These are phyloP conservation scores for Achaetomium macrosporum DNA, from an alignment of 2,329 filamentous ascomycete genomes.

Conservation along the genomic window DNA sequence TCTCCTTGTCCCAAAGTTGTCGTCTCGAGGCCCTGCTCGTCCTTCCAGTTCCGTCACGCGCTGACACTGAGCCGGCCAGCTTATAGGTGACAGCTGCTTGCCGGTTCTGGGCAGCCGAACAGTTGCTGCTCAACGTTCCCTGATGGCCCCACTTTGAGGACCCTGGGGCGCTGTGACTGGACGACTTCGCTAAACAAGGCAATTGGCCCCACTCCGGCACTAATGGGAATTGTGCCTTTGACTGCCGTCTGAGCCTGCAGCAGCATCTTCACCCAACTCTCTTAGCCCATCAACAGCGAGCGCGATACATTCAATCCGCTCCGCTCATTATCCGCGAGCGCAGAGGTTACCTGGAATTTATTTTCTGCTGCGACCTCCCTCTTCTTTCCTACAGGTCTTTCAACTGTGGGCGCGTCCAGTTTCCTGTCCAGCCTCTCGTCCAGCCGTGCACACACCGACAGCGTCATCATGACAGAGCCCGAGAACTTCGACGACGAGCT, in stretches of 20 bases:
- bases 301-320: too few species aligned
- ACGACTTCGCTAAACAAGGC: neutral
- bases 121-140: neutral
- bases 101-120: conserved; percentile 16
- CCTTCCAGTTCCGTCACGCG: neutral
- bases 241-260: neutral
- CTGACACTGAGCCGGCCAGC: neutral
- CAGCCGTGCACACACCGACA: too few species aligned
- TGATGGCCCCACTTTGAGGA: neutral
- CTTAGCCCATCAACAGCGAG: too few species aligned
- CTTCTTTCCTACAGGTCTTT: too few species aligned
- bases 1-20: neutral
- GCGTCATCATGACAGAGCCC: conserved; percentile 60
- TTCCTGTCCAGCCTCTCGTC: too few species aligned
- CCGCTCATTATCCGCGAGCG: too few species aligned
- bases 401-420: too few species aligned
- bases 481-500: conserved; percentile 83
- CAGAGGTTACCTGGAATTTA: too few species aligned
- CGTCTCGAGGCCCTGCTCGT: neutral
- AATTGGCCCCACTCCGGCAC: conserved; percentile 10
- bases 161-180: neutral
- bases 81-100: conserved; percentile 15
- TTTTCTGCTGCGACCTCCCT: too few species aligned
- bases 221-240: conserved; percentile 6
- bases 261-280: neutral